A percentile compares a stretch with the other conserved stretches of the same genome.
Conservation (phyloP, 768 basidiomycete genomes). For the Collybia sordida region DNA sequence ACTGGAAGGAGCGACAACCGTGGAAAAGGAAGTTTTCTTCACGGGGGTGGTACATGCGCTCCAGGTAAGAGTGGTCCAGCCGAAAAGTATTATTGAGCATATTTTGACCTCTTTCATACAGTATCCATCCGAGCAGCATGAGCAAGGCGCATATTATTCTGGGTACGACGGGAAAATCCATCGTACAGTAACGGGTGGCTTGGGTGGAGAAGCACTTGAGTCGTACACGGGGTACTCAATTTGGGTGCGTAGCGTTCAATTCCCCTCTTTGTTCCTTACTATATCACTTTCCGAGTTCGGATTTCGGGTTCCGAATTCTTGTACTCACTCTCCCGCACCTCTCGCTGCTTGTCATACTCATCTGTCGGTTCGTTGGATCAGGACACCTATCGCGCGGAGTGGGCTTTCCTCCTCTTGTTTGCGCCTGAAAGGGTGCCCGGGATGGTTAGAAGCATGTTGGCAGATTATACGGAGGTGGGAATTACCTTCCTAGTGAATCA, state of each 20-base stretch:
- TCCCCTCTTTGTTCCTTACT: background rate
- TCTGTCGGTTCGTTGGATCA: slow-evolving; percentile 17
- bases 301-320: too few relatives aligned
- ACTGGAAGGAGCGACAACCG: slow-evolving; percentile 47
- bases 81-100: too few relatives aligned
- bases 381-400: slow-evolving; percentile 79
- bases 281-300: background rate
- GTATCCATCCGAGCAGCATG: slow-evolving; percentile 78
- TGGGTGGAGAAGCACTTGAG: slow-evolving; percentile 30
- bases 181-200: too few relatives aligned
- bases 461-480: slow-evolving; percentile 69
- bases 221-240: slow-evolving; percentile 83
- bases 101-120: slow-evolving; percentile 23
- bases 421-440: slow-evolving; percentile 75
- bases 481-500: background rate
- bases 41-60: slow-evolving; percentile 65
- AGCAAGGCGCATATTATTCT: slow-evolving; percentile 70
- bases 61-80: slow-evolving; percentile 35
- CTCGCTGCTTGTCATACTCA: too few relatives aligned
- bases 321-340: too few relatives aligned
- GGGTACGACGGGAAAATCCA: slow-evolving; percentile 57
- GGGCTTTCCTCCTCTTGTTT: slow-evolving; percentile 77
- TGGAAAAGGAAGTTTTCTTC: slow-evolving; percentile 51
- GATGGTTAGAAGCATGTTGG: slow-evolving; percentile 79
- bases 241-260: slow-evolving; percentile 50